phyloP scores from a whole-genome alignment of 805 yeast species.

The Yamadazyma philogaea region DNA sequence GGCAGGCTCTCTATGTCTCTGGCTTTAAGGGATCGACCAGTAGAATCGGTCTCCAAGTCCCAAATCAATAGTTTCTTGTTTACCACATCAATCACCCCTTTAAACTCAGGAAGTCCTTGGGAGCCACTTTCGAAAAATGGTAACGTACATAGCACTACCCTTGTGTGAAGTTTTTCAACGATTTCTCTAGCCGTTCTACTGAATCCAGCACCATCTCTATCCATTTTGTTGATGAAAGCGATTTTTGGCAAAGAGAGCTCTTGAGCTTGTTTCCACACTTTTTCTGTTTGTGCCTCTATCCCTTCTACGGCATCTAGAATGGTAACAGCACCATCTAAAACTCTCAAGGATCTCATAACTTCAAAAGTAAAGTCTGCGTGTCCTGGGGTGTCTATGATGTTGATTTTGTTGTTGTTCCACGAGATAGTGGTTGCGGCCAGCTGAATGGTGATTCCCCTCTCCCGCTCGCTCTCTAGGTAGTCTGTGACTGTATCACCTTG shows the following conservation, averaged over 20 bases:
- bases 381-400: conserved; percentile 95
- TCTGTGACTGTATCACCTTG: conserved; percentile 97
- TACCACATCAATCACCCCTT: conserved; percentile 75
- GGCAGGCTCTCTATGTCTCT: conserved; percentile 35
- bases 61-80: conserved; percentile 58
- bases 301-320: conserved; percentile 96
- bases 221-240: conserved; percentile 91
- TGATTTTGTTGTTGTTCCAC: conserved; percentile 76
- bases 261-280: conserved; percentile 88
- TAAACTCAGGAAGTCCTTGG: conserved; percentile 40
- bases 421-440: conserved; percentile 92
- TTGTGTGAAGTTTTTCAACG: conserved; percentile 68
- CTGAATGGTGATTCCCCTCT: conserved; percentile 93
- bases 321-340: conserved; percentile 90
- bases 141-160: conserved; percentile 69
- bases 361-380: conserved; percentile 97
- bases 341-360: conserved; percentile 84
- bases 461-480: conserved; percentile 82
- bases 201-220: conserved; percentile 92
- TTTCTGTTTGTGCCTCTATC: conserved; percentile 96
- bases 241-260: conserved; percentile 67
- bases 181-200: conserved; percentile 86
- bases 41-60: conserved; percentile 36
- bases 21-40: conserved; percentile 53
- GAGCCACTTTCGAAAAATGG: conserved; percentile 58